Conservation (phyloP, 2,329 filamentous ascomycete genomes). For the Colletotrichum plurivorum region DNA sequence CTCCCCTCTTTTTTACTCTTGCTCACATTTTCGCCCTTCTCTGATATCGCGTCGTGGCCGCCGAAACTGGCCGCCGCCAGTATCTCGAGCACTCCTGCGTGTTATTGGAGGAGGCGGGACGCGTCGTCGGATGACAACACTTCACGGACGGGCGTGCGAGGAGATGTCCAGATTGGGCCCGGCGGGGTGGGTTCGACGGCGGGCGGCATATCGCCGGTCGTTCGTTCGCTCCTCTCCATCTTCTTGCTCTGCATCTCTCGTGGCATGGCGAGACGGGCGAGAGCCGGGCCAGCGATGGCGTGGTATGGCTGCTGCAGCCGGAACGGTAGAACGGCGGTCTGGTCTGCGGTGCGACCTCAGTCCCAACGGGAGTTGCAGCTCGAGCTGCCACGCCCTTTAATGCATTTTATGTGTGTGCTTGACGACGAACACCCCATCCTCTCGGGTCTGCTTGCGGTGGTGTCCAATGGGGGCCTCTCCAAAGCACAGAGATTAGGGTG, state of each 20-base stretch:
- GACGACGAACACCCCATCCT: conserved; percentile 20
- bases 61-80: conserved; percentile 20
- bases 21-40: background rate
- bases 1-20: conserved; percentile 8
- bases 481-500: too few relatives aligned
- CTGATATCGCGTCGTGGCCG: conserved; percentile 33
- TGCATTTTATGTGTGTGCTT: background rate
- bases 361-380: conserved; percentile 14
- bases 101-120: background rate
- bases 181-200: conserved; percentile 27
- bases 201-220: conserved; percentile 9
- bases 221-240: background rate
- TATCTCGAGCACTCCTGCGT: conserved; percentile 7
- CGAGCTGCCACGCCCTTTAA: background rate
- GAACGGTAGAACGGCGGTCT: conserved; percentile 37
- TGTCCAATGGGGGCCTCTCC: conserved; percentile 3
- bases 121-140: conserved; percentile 12
- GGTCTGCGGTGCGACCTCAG: conserved; percentile 31
- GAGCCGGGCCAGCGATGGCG: conserved; percentile 7
- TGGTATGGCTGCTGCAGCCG: conserved; percentile 25
- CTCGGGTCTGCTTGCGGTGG: background rate
- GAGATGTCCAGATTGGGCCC: conserved; percentile 20
- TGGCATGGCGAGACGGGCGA: background rate
- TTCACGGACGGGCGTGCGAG: background rate
- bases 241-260: background rate